Evolutionary conservation across 1,284 basidiomycete genomes (phyloP).

Genomic region (Quambalaria eucalypti): DNA sequence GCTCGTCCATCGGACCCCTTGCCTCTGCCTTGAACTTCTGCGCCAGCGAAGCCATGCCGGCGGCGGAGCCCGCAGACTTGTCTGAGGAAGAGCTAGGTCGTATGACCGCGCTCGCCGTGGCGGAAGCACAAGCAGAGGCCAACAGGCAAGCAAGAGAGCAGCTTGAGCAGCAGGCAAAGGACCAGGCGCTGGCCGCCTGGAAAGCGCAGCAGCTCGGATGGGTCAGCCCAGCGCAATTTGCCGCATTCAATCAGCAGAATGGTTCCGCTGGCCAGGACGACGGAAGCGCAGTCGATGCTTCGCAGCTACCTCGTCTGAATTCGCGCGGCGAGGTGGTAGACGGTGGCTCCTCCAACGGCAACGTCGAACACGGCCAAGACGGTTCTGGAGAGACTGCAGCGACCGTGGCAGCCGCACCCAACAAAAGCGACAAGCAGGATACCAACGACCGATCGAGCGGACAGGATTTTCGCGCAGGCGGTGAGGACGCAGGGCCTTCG

Average conservation of each 20-base stretch:
- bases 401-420: too few species aligned
- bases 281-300: background rate
- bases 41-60: conserved; percentile 35
- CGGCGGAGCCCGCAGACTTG: conserved; percentile 21
- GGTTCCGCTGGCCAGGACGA: background rate
- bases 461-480: too few species aligned
- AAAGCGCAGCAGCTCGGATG: conserved; percentile 28
- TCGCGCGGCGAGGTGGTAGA: conserved; percentile 6
- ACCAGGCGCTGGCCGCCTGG: conserved; percentile 18
- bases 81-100: conserved; percentile 25
- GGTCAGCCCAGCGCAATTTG: too few species aligned
- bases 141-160: conserved; percentile 11
- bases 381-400: too few species aligned
- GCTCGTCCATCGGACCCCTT: conserved; percentile 28
- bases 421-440: too few species aligned
- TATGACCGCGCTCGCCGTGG: conserved; percentile 21
- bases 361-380: too few species aligned
- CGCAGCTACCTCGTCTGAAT: conserved; percentile 4
- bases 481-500: too few species aligned
- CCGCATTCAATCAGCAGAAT: too few species aligned
- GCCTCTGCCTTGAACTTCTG: conserved; percentile 36
- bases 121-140: conserved; percentile 22
- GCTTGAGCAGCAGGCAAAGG: background rate
- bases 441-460: too few species aligned
- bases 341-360: too few species aligned